Evolutionary conservation across 306 rosid species (phyloP).

Genomic region (Dryas drummondii): DNA sequence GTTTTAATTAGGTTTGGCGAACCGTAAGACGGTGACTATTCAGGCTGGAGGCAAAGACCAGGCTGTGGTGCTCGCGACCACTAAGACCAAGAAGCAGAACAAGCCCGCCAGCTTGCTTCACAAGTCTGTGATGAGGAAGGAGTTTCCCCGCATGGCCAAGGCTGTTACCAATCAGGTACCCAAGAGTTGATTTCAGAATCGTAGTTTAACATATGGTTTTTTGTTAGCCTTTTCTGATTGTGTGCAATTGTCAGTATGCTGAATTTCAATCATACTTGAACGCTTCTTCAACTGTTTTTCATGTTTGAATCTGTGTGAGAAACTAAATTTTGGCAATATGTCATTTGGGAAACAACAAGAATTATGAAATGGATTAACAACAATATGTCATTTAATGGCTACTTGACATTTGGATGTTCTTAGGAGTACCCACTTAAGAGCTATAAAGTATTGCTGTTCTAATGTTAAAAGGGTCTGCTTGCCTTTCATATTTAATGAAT

Average conservation of each 20-base stretch:
- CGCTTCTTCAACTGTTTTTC: too few species aligned
- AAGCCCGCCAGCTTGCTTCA: conserved; percentile 61
- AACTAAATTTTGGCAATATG: too few species aligned
- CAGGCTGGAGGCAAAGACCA: conserved; percentile 60
- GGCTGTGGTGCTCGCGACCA: conserved; percentile 69
- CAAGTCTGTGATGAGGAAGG: conserved; percentile 74
- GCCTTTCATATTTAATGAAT: too few species aligned
- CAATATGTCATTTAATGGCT: too few species aligned
- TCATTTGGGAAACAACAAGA: too few species aligned
- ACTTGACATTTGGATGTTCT: too few species aligned
- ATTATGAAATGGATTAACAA: too few species aligned
- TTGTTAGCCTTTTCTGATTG: neutral
- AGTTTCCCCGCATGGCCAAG: conserved; percentile 67
- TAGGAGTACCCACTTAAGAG: too few species aligned
- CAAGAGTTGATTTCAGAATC: neutral
- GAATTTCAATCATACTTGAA: neutral
- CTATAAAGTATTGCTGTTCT: too few species aligned
- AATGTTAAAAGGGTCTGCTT: too few species aligned
- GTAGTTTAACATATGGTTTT: neutral
- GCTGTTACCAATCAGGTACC: conserved; percentile 74
- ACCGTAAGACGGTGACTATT: conserved; percentile 73
- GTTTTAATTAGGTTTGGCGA: conserved; percentile 59
- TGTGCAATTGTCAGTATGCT: neutral
- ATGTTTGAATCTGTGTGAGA: too few species aligned
- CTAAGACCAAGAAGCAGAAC: conserved; percentile 73